A percentile compares a stretch with the other conserved stretches of the same genome.
These are phyloP conservation scores for Durio zibethinus DNA, from an alignment of 345 rosid genomes.

Conservation along the genomic window DNA sequence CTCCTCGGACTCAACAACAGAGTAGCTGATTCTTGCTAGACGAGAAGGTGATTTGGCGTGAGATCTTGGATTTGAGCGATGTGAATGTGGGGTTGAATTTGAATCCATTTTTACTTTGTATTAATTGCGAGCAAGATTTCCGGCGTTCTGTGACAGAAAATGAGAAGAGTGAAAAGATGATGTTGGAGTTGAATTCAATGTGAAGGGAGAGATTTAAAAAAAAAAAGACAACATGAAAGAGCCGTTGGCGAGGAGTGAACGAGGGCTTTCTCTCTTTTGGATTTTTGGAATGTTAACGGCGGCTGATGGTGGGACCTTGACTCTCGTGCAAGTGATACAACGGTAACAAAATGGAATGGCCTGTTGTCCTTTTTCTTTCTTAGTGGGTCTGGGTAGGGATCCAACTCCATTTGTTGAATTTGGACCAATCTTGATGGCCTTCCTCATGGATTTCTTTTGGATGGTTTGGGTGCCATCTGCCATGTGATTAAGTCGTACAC, in stretches of 20 bases:
- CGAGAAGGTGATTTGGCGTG: slow-evolving; percentile 67
- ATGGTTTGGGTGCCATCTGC: too few relatives aligned
- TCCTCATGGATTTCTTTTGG: too few relatives aligned
- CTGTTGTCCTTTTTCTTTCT: background rate
- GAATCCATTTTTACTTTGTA: slow-evolving; percentile 45
- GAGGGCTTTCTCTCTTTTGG: background rate
- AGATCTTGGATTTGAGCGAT: slow-evolving; percentile 29
- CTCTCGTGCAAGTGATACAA: too few relatives aligned
- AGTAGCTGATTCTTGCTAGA: slow-evolving; percentile 38
- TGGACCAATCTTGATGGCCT: too few relatives aligned
- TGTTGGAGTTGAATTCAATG: background rate
- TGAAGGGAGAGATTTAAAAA: background rate
- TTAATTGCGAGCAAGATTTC: background rate
- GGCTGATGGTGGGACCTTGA: slow-evolving; percentile 11
- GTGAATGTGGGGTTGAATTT: slow-evolving; percentile 10
- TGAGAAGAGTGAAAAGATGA: too few relatives aligned
- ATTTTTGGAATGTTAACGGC: slow-evolving; percentile 22
- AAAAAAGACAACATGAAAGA: slow-evolving; percentile 16
- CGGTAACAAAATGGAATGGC: slow-evolving; percentile 29
- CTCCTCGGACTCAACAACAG: slow-evolving; percentile 29
- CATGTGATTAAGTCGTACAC: too few relatives aligned
- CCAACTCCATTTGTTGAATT: too few relatives aligned
- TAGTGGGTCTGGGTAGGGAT: too few relatives aligned
- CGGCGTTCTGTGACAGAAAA: background rate
- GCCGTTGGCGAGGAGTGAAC: slow-evolving; percentile 43